These are phyloP conservation scores for Tylopilus sp. DNA, from an alignment of 768 basidiomycete species.

Conservation along the genomic window DNA sequence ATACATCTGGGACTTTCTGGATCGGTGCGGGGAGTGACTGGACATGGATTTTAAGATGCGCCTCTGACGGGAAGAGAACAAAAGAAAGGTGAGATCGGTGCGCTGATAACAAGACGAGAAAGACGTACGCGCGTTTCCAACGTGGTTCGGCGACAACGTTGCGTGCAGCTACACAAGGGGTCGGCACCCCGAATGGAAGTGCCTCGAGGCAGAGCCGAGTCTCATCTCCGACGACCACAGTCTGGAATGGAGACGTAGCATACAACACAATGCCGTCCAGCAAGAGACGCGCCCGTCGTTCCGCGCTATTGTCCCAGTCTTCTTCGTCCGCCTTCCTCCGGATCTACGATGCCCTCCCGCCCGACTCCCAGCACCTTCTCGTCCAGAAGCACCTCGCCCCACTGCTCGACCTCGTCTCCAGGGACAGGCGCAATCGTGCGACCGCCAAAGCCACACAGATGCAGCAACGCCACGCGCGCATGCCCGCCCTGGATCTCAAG, in stretches of 20 bases:
- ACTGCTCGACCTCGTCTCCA: slow-evolving; percentile 44
- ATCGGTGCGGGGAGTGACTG: slow-evolving; percentile 56
- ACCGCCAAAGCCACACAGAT: slow-evolving; percentile 39
- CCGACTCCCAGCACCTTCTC: slow-evolving; percentile 47
- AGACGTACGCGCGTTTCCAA: slow-evolving; percentile 58
- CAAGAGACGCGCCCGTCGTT: slow-evolving; percentile 6
- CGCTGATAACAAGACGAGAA: slow-evolving; percentile 26
- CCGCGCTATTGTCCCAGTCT: neutral
- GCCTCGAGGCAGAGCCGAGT: slow-evolving; percentile 35
- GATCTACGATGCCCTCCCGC: slow-evolving; percentile 50
- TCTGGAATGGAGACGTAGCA: too few relatives aligned
- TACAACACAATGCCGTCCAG: slow-evolving; percentile 18
- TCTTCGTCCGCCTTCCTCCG: slow-evolving; percentile 31
- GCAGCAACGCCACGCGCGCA: slow-evolving; percentile 35
- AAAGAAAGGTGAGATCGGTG: slow-evolving; percentile 33
- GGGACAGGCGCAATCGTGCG: slow-evolving; percentile 37
- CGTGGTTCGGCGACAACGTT: slow-evolving; percentile 47
- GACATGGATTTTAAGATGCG: slow-evolving; percentile 46
- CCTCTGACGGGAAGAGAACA: slow-evolving; percentile 23
- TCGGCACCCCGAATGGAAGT: slow-evolving; percentile 50
- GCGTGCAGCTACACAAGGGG: slow-evolving; percentile 32
- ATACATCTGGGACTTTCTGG: slow-evolving; percentile 50
- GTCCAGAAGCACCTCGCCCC: slow-evolving; percentile 49
- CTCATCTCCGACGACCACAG: neutral
- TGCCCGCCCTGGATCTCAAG: slow-evolving; percentile 51